phyloP scores from a whole-genome alignment of 2,329 filamentous ascomycete genomes.

The Penicillium occitanis region DNA sequence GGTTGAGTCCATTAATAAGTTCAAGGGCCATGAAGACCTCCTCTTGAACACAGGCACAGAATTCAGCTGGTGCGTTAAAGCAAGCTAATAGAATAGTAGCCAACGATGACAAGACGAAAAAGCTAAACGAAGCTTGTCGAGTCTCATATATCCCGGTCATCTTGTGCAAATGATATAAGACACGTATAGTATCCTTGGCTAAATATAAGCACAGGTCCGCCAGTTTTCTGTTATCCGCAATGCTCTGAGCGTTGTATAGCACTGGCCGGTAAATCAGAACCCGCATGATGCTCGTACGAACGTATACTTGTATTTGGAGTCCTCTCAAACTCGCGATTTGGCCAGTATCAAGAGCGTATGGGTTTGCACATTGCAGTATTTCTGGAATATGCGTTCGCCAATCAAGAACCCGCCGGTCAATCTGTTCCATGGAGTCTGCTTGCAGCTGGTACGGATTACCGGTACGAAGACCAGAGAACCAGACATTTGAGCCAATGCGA shows the following conservation, averaged over 20 bases:
- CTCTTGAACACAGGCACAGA: conserved; percentile 4
- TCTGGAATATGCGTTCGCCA: neutral
- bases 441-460: neutral
- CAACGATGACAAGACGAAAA: neutral
- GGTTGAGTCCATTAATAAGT: neutral
- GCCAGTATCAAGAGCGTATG: neutral
- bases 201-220: conserved; percentile 1
- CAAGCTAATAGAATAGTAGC: neutral
- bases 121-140: neutral
- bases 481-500: neutral
- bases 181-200: neutral
- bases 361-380: neutral
- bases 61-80: neutral
- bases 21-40: neutral
- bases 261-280: neutral
- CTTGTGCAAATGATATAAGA: neutral
- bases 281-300: conserved; percentile 1
- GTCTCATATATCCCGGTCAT: neutral
- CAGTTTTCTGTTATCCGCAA: neutral
- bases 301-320: neutral
- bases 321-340: neutral
- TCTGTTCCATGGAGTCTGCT: neutral
- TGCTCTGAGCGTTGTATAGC: neutral
- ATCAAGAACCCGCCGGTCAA: neutral
- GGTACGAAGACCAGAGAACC: neutral